Percentiles rank a stretch among this genome's conserved stretches.
These are phyloP conservation scores for Staphylotrichum longicolle DNA, from an alignment of 495 filamentous ascomycete genomes.

Conservation along the genomic window DNA sequence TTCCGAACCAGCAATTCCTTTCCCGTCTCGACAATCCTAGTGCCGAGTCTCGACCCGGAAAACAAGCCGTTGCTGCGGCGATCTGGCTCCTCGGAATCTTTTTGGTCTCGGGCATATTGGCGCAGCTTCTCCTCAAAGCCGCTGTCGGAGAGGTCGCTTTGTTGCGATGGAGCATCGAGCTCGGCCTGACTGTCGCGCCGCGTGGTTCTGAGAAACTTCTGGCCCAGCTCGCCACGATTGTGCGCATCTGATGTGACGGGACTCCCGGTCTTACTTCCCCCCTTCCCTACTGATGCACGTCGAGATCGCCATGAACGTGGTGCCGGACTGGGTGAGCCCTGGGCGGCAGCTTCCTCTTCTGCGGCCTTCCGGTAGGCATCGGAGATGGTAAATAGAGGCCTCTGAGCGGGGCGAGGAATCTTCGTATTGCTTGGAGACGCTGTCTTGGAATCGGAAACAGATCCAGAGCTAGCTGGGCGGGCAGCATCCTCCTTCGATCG, in stretches of 20 bases:
- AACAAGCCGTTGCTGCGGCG: constrained; percentile 35
- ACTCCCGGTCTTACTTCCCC: constrained; percentile 21
- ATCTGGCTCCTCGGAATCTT: constrained; percentile 23
- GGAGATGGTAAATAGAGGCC: constrained; percentile 35
- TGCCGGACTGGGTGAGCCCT: constrained; percentile 50
- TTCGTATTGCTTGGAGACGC: constrained; percentile 37
- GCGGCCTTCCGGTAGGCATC: constrained; percentile 46
- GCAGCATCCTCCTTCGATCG: constrained; percentile 21
- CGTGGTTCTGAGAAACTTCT: constrained; percentile 5
- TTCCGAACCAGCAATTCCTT: constrained; percentile 35
- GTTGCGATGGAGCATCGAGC: constrained; percentile 16
- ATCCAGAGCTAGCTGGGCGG: constrained; percentile 17
- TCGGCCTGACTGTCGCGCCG: constrained; percentile 23
- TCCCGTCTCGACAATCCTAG: constrained; percentile 37
- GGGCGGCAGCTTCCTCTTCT: constrained; percentile 41
- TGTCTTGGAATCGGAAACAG: constrained; percentile 21
- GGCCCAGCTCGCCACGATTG: not conserved
- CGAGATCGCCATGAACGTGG: constrained; percentile 40
- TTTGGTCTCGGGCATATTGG: constrained; percentile 24
- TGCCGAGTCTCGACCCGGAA: constrained; percentile 30
- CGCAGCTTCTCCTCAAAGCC: constrained; percentile 34
- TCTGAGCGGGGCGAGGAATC: constrained; percentile 40
- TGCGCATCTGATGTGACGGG: constrained; percentile 13
- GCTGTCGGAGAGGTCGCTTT: constrained; percentile 30
- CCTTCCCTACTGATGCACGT: constrained; percentile 29